phyloP scores from a whole-genome alignment of 345 rosid genomes.

The Lepidium aucheri region DNA sequence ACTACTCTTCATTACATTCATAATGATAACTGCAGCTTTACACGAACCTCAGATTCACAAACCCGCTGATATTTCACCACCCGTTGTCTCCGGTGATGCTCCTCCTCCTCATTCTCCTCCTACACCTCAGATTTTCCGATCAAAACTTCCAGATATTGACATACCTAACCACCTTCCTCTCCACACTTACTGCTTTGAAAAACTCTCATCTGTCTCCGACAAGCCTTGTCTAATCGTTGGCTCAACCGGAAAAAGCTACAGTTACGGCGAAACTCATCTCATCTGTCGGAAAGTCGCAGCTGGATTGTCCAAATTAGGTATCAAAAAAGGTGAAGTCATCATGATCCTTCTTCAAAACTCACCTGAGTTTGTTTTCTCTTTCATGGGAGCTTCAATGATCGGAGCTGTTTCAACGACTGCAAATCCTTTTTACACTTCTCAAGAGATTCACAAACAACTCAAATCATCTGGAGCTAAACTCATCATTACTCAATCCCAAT shows the following conservation, averaged over 20 bases:
- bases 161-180: slow-evolving; percentile 72
- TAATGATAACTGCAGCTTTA: slow-evolving; percentile 22
- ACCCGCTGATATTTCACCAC: slow-evolving; percentile 10
- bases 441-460: slow-evolving; percentile 66
- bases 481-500: slow-evolving; percentile 58
- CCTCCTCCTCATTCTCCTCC: neutral
- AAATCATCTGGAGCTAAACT: slow-evolving; percentile 43
- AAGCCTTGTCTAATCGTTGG: slow-evolving; percentile 63
- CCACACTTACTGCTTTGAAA: slow-evolving; percentile 64
- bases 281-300: slow-evolving; percentile 43
- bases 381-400: slow-evolving; percentile 82
- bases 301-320: slow-evolving; percentile 50
- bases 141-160: slow-evolving; percentile 70
- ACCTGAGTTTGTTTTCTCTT: slow-evolving; percentile 72
- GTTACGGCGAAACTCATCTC: slow-evolving; percentile 50
- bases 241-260: slow-evolving; percentile 36
- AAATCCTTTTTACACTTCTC: slow-evolving; percentile 75
- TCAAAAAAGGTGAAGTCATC: slow-evolving; percentile 68
- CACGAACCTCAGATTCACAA: slow-evolving; percentile 15
- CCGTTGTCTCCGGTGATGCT: slow-evolving; percentile 5
- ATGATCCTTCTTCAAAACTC: slow-evolving; percentile 84
- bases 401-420: slow-evolving; percentile 81
- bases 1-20: slow-evolving; percentile 7
- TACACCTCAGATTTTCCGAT: slow-evolving; percentile 45
- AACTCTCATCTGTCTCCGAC: slow-evolving; percentile 29